A percentile compares a stretch with the other conserved stretches of the same genome.
Conservation (phyloP, 495 filamentous ascomycete species). For the Pseudoneurospora amorphoporcata region DNA sequence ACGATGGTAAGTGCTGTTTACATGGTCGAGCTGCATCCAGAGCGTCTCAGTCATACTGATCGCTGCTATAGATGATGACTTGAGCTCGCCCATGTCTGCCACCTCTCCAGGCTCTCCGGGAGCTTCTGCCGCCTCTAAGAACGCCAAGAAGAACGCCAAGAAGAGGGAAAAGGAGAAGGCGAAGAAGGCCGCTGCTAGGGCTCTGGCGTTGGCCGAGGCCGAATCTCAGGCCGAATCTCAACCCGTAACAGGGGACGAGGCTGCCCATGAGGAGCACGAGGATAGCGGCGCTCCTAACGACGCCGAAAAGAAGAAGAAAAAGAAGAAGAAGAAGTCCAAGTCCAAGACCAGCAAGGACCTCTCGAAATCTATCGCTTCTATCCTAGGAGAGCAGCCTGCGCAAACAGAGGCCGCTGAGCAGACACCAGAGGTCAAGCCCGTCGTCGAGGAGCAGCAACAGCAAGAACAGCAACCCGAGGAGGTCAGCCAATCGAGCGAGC, state of each 20-base stretch:
- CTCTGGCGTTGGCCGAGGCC: not conserved
- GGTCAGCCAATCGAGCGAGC: not conserved
- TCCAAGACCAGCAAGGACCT: not conserved
- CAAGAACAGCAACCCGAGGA: not conserved
- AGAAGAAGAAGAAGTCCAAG: conserved; percentile 5
- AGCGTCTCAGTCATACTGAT: not conserved
- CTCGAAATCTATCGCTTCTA: not conserved
- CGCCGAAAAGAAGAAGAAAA: not conserved
- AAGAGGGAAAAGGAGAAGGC: conserved; percentile 18
- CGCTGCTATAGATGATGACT: not conserved
- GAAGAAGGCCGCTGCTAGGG: conserved; percentile 9
- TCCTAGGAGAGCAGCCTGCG: not conserved
- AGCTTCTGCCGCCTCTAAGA: not conserved
- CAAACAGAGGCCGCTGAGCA: conserved; percentile 1
- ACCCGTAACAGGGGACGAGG: conserved; percentile 5
- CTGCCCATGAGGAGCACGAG: conserved; percentile 4
- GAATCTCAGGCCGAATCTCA: conserved; percentile 6
- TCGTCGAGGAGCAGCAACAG: not conserved
- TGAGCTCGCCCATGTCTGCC: conserved; percentile 1
- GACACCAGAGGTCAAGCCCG: not conserved
- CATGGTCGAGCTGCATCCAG: not conserved
- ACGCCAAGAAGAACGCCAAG: conserved; percentile 15
- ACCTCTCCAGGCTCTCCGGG: not conserved
- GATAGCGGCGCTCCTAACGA: not conserved
- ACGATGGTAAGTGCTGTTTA: not conserved